Base-by-base conservation (phyloP, 1,284 basidiomycete species). In the Tremellales sp. region DNA sequence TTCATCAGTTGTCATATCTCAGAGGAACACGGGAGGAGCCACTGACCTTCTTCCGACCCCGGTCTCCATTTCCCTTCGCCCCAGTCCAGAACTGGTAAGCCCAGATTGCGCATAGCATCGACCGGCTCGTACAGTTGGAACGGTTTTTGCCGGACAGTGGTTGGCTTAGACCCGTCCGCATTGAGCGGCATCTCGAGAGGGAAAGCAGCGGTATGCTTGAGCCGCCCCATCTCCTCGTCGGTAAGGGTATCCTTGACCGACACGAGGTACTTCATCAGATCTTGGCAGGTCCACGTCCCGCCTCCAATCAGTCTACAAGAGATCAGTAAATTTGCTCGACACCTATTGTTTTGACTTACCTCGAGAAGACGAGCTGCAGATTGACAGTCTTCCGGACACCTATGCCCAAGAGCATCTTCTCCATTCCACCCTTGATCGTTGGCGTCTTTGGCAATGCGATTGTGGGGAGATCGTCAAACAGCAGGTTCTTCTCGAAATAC, bases 341-440 rank as follows among this genome's bases (percentile, higher is more conserved):
- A n/a, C n/a, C n/a, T n/a, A n/a, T n/a, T n/a, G n/a, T n/a, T 0
- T 25, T 36, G 22, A 60, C 77, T 51, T 52, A 87, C 85, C 87
- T 78, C 52, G 84, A 81, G 64, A 92, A 93, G n/a, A 92, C 79
- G 3, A 92, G 77, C 66, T 93, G 89, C 1, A 94, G 77, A 50
- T 94, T 89, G 11, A 97, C 91, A 60, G 97, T 93, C 62, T 85
- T 87, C 21, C 91, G 81, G 10, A 97, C 89, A 8, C 90, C 92
- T 0, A 97, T 76, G 0, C 80, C 81, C 23, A 83, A 77, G 4
- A 98, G 74, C 22, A 97, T 72, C 60, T 83, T 86, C 62, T 94
- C 90, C 56, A 92, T 67, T 13, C 79, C 76, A 1, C 86, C 87
- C 65, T 87, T 92, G 54, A 94, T 78, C 0, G 70, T 56, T 0